These are phyloP conservation scores for Raffaelea arxii DNA, from an alignment of 2,329 filamentous ascomycete species.

Conservation along the genomic window DNA sequence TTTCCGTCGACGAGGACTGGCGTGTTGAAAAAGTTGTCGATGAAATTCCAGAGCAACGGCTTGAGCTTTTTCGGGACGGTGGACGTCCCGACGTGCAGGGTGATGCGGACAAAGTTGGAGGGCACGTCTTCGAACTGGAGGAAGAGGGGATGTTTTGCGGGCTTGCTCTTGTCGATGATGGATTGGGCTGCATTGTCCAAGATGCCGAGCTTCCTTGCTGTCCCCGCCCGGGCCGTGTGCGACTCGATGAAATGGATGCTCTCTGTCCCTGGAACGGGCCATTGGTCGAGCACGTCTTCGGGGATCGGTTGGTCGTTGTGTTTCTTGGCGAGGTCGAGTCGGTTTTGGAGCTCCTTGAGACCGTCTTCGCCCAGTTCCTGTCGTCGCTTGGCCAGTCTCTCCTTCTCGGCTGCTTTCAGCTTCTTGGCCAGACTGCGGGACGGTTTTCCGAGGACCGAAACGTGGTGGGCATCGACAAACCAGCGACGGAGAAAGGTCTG, in stretches of 20 bases:
- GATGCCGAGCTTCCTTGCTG: slow-evolving; percentile 61
- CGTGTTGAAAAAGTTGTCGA: slow-evolving; percentile 89
- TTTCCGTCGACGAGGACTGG: slow-evolving; percentile 71
- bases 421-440: slow-evolving; percentile 70
- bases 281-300: slow-evolving; percentile 66
- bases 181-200: slow-evolving; percentile 62
- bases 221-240: slow-evolving; percentile 70
- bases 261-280: slow-evolving; percentile 73
- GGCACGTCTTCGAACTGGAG: slow-evolving; percentile 95
- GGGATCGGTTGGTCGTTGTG: slow-evolving; percentile 88
- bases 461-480: slow-evolving; percentile 75
- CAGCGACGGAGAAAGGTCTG: slow-evolving; percentile 70
- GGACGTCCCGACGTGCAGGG: slow-evolving; percentile 69
- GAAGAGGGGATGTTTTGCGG: slow-evolving; percentile 53
- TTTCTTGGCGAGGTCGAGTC: slow-evolving; percentile 72
- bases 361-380: slow-evolving; percentile 73
- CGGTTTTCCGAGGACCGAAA: slow-evolving; percentile 81
- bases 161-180: slow-evolving; percentile 59
- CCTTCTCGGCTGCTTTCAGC: slow-evolving; percentile 72
- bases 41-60: slow-evolving; percentile 75
- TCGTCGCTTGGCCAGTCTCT: slow-evolving; percentile 68
- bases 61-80: slow-evolving; percentile 71
- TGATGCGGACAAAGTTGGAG: slow-evolving; percentile 84
- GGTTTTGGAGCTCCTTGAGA: slow-evolving; percentile 61
- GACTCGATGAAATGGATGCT: slow-evolving; percentile 94